Evolutionary conservation across 2,329 filamentous ascomycete genomes (phyloP), one percentile per base, ranked within the genome.

Genomic region (Bisporella sp.): DNA sequence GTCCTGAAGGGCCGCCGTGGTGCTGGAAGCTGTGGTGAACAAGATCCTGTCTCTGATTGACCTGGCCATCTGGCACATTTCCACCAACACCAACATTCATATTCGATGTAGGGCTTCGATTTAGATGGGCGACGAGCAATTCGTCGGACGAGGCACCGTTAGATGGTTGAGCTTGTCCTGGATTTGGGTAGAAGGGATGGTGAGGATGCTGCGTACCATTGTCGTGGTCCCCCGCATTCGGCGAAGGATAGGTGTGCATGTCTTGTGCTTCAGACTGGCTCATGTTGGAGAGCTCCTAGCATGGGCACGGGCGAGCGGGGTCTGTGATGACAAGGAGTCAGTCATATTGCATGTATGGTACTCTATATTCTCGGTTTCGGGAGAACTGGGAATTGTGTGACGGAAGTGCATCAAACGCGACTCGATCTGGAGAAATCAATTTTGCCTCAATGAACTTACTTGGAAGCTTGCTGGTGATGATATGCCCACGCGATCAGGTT

Each of bases 111-210:
- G 71, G 64, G 57, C 70, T 69, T 35, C 71, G 71, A 53, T 71
- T 72, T 40, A 74, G 60, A 56, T 74, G 73, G 8, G 72, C 72
- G 12, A 68, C 69, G 41, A 74, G 64, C 12, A 74, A 67, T 52
- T 74, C 72, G 55, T 76, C 73, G 52, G 71, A 55, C 41, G 58
- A 59, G 9, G 57, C 50, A n/a, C 58, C 54, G 57, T 45, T 61
- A 53, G 48, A 58, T 31, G 57, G 61, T 37, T 50, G 57, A 44
- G 56, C 55, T 44, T 59, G 64, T 41, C 46, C 57, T 9, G 55
- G 54, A 12, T 52, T 44, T 40, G 54, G 47, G 54, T 64, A 66
- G 52, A 64, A 65, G 28, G 62, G 59, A 21, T 21, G 21, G 21
- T 21, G 21, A 21, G 21, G 35, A 8, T 37, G 35, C n/a, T n/a